phyloP scores from a whole-genome alignment of 179 eudicot genomes.

The Beta macrorhiza region DNA sequence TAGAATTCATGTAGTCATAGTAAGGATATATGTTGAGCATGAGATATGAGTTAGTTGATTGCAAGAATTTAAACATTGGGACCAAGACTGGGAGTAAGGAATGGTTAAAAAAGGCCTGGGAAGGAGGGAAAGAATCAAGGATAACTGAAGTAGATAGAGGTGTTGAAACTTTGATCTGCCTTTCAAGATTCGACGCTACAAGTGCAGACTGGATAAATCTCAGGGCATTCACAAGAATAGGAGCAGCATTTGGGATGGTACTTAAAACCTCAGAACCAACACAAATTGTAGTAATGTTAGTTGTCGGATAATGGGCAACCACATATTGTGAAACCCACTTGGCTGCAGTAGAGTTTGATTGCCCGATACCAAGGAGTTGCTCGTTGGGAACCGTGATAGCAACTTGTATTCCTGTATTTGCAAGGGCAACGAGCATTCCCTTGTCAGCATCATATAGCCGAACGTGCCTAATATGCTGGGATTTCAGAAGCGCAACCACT shows the following conservation, averaged over 20 bases:
- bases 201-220: slow-evolving; percentile 74
- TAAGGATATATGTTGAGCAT: slow-evolving; percentile 88
- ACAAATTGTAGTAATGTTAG: slow-evolving; percentile 79
- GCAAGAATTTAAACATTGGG: slow-evolving; percentile 70
- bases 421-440: slow-evolving; percentile 77
- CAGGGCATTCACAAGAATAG: slow-evolving; percentile 59
- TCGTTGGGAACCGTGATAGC: slow-evolving; percentile 70
- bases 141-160: slow-evolving; percentile 72
- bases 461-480: slow-evolving; percentile 72
- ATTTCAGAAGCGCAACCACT: slow-evolving; percentile 78
- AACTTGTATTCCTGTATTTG: slow-evolving; percentile 74
- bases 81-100: slow-evolving; percentile 56
- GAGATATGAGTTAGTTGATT: slow-evolving; percentile 62
- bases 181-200: slow-evolving; percentile 70
- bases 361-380: slow-evolving; percentile 77
- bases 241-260: slow-evolving; percentile 68
- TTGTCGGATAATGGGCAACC: slow-evolving; percentile 70
- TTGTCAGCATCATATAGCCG: slow-evolving; percentile 74
- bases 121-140: slow-evolving; percentile 89
- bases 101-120: slow-evolving; percentile 85
- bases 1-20: slow-evolving; percentile 75
- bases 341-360: slow-evolving; percentile 86
- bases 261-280: slow-evolving; percentile 83
- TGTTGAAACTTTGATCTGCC: slow-evolving; percentile 72
- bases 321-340: slow-evolving; percentile 85